phyloP scores from a whole-genome alignment of 1,284 basidiomycete species.

The Pseudozyma flocculosa region DNA sequence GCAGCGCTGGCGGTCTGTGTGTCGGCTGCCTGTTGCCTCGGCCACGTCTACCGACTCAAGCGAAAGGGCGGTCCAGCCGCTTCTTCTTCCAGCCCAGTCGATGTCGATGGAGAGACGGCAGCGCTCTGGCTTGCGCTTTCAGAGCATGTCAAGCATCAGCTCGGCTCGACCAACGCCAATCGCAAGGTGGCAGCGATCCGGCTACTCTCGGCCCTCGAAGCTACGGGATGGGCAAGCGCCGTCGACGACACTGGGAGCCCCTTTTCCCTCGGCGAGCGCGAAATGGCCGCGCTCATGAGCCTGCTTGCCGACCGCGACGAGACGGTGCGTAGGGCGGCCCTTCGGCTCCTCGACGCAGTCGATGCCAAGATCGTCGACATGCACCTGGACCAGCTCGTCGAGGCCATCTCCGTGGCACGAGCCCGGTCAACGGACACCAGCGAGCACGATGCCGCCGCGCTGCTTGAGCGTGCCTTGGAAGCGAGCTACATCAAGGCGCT shows the following conservation, averaged over 20 bases:
- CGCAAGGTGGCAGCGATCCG: constrained; percentile 14
- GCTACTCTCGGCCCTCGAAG: constrained; percentile 18
- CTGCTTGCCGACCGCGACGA: constrained; percentile 16
- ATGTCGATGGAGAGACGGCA: too few relatives aligned
- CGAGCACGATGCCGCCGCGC: too few relatives aligned
- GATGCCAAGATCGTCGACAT: constrained; percentile 9
- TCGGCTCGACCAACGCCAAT: constrained; percentile 23
- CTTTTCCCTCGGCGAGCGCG: constrained; percentile 2
- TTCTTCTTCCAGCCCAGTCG: too few relatives aligned
- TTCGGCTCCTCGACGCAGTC: constrained; percentile 14
- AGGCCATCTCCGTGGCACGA: too few relatives aligned
- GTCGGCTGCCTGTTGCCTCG: constrained; percentile 16
- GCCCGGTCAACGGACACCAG: too few relatives aligned
- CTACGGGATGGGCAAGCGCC: constrained; percentile 13
- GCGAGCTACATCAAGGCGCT: too few relatives aligned
- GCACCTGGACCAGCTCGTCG: not conserved
- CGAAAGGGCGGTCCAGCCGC: not conserved
- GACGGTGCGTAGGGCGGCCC: constrained; percentile 10
- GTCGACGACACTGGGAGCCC: not conserved
- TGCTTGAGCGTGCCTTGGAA: too few relatives aligned
- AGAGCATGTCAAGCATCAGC: constrained; percentile 16
- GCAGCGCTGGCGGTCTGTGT: constrained; percentile 22
- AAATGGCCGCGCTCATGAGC: constrained; percentile 24
- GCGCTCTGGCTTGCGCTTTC: constrained; percentile 17
- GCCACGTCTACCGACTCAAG: not conserved